Evolutionary conservation across 176 grass and related monocot species (phyloP).

Genomic region (Rhipidocladum racemiflorum): DNA sequence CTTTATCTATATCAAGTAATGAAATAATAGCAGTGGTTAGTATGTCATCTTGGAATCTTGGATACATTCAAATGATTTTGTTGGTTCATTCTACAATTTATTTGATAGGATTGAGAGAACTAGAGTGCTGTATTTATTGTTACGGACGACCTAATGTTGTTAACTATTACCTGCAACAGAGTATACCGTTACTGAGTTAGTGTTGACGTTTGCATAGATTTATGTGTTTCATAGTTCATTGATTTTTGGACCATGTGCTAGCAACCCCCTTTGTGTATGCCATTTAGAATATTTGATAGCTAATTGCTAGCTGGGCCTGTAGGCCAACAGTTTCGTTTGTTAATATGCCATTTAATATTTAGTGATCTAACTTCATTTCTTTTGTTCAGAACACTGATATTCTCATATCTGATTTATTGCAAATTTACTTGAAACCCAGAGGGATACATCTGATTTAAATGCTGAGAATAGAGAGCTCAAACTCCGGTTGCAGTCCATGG

Average conservation of each 20-base stretch:
- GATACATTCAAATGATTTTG: neutral
- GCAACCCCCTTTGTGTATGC: neutral
- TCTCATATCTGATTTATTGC: constrained; percentile 21
- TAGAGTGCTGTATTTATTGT: neutral
- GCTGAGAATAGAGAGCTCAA: constrained; percentile 96
- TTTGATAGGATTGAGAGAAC: neutral
- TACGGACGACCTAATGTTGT: neutral
- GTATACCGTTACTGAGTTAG: neutral
- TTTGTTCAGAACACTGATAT: neutral
- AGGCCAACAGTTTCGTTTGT: neutral
- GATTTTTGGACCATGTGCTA: constrained; percentile 6
- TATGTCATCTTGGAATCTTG: neutral
- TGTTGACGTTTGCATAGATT: neutral
- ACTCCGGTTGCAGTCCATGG: constrained; percentile 88
- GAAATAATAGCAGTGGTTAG: neutral
- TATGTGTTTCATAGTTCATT: neutral
- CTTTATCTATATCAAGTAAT: neutral
- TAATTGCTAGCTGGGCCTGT: neutral
- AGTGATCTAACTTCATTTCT: neutral
- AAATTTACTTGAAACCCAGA: constrained; percentile 51
- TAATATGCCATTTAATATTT: constrained; percentile 2
- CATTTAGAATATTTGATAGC: constrained; percentile 17
- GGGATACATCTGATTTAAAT: constrained; percentile 84
- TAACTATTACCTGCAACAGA: neutral
- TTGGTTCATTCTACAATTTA: neutral